These are phyloP conservation scores for Fusarium compactum DNA, from an alignment of 2,329 filamentous ascomycete species.

Conservation along the genomic window DNA sequence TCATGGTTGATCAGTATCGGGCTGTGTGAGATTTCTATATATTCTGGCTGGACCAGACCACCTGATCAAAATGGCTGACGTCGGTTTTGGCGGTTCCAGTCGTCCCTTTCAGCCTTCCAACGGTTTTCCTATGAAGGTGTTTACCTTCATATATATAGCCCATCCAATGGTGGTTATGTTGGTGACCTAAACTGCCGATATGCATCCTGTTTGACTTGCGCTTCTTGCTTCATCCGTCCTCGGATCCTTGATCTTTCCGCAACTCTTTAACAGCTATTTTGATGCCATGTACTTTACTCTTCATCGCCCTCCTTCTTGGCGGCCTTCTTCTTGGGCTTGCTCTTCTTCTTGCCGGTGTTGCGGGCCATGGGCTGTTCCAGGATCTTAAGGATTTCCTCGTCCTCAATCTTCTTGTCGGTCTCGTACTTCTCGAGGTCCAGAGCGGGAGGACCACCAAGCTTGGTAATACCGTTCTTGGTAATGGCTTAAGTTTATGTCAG, in stretches of 20 bases:
- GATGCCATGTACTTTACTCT: constrained; percentile 43
- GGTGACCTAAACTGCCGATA: constrained; percentile 32
- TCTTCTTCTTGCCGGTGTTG: constrained; percentile 93
- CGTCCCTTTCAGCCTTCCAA: constrained; percentile 35
- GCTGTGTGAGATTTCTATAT: constrained; percentile 44
- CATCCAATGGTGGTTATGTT: constrained; percentile 32
- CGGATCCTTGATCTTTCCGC: constrained; percentile 25
- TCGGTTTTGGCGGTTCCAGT: constrained; percentile 33
- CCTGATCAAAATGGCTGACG: constrained; percentile 34
- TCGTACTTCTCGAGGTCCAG: constrained; percentile 86
- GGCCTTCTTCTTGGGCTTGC: constrained; percentile 83
- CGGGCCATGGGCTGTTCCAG: constrained; percentile 88
- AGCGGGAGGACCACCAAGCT: constrained; percentile 80
- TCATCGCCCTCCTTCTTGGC: constrained; percentile 60
- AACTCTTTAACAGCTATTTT: constrained; percentile 31
- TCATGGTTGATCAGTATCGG: constrained; percentile 40
- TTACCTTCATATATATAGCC: constrained; percentile 18
- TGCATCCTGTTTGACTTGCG: constrained; percentile 33
- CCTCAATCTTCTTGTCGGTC: constrained; percentile 97
- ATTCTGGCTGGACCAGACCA: constrained; percentile 36
- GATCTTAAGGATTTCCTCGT: constrained; percentile 95
- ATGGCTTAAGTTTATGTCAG: constrained; percentile 71
- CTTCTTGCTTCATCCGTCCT: constrained; percentile 24
- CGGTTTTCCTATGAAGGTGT: constrained; percentile 22
- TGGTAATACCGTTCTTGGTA: constrained; percentile 96